phyloP scores from a whole-genome alignment of 257 asterid species.

The Fraxinus excelsior region DNA sequence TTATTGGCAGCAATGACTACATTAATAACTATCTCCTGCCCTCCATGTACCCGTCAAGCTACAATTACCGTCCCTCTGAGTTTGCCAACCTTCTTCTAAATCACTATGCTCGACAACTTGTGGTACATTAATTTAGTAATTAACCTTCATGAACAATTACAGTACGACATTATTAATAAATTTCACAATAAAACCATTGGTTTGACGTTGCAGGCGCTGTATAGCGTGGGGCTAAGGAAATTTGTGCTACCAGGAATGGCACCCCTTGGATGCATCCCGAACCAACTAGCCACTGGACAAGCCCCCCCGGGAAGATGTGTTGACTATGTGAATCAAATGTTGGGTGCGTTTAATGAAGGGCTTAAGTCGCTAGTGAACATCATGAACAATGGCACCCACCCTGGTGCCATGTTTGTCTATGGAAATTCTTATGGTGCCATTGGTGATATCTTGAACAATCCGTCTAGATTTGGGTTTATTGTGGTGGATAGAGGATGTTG shows the following conservation, averaged over 20 bases:
- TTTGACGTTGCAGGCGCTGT: conserved; percentile 42
- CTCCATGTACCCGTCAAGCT: conserved; percentile 58
- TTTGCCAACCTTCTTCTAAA: conserved; percentile 74
- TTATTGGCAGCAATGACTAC: conserved; percentile 93
- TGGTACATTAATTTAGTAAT: conserved; percentile 20
- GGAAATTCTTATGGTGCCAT: conserved; percentile 61
- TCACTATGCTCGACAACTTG: conserved; percentile 73
- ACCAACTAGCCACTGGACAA: conserved; percentile 68
- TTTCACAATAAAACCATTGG: too few species aligned
- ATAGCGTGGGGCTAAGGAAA: conserved; percentile 74
- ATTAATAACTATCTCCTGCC: conserved; percentile 90
- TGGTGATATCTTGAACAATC: conserved; percentile 72
- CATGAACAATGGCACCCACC: conserved; percentile 72
- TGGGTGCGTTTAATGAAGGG: conserved; percentile 72
- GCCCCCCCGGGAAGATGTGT: conserved; percentile 76
- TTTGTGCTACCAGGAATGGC: conserved; percentile 68
- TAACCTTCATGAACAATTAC: background rate
- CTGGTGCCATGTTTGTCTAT: conserved; percentile 70
- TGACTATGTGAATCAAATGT: conserved; percentile 73
- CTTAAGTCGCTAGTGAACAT: conserved; percentile 48
- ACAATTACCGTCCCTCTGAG: conserved; percentile 63
- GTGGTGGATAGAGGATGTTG: conserved; percentile 76
- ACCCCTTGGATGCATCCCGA: conserved; percentile 92
- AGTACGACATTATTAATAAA: too few species aligned
- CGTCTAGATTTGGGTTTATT: conserved; percentile 51